Evolutionary conservation across 2,329 filamentous ascomycete species (phyloP).

Genomic region (Huntiella savannae): DNA sequence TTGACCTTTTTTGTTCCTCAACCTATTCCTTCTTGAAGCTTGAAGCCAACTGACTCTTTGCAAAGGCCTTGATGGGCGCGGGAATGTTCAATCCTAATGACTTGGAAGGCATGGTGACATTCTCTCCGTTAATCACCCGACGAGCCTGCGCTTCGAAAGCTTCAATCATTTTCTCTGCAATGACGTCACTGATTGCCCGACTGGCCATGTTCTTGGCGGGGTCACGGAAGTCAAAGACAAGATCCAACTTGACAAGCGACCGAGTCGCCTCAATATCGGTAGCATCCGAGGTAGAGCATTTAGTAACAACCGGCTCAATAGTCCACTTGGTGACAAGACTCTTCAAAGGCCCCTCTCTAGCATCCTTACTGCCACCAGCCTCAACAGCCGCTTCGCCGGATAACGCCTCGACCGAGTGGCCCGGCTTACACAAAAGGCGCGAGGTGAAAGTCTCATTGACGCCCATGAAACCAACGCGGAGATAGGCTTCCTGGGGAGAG

Average conservation of each 20-base stretch:
- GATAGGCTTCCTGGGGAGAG: slow-evolving; percentile 56
- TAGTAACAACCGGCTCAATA: slow-evolving; percentile 24
- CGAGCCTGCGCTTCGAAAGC: slow-evolving; percentile 74
- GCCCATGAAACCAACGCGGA: slow-evolving; percentile 71
- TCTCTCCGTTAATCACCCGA: slow-evolving; percentile 27
- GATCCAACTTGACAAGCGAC: slow-evolving; percentile 56
- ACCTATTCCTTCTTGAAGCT: slow-evolving; percentile 1
- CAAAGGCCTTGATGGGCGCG: slow-evolving; percentile 11
- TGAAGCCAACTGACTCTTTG: slow-evolving; percentile 8
- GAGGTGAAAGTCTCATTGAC: slow-evolving; percentile 72
- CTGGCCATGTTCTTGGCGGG: slow-evolving; percentile 75
- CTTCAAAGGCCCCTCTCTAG: slow-evolving; percentile 36
- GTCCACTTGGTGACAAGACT: slow-evolving; percentile 54
- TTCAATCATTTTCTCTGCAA: slow-evolving; percentile 75
- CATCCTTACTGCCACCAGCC: slow-evolving; percentile 15
- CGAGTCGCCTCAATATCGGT: slow-evolving; percentile 11
- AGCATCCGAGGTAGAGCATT: slow-evolving; percentile 7
- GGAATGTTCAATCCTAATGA: slow-evolving; percentile 7
- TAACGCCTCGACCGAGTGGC: slow-evolving; percentile 56
- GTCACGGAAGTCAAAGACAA: slow-evolving; percentile 73
- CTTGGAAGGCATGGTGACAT: slow-evolving; percentile 1
- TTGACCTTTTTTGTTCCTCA: neutral
- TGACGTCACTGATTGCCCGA: slow-evolving; percentile 60
- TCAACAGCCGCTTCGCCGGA: slow-evolving; percentile 35
- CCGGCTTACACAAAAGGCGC: slow-evolving; percentile 58